Conservation (phyloP, 2,329 filamentous ascomycete species). For the Epichloe sylvatica region DNA sequence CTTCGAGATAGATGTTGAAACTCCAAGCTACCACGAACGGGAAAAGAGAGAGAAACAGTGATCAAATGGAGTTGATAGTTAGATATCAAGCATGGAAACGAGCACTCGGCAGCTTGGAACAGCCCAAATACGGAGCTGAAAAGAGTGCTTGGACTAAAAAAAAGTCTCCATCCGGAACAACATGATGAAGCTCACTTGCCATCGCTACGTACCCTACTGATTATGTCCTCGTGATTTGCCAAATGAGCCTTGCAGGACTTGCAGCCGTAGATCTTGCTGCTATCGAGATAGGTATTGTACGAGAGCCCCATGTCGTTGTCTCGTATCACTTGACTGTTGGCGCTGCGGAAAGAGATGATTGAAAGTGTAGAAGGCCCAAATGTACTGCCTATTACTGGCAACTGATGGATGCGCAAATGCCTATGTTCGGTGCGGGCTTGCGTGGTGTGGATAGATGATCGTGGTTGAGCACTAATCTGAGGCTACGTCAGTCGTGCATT, state of each 20-base stretch:
- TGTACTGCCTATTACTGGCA: neutral
- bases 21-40: neutral
- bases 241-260: constrained; percentile 93
- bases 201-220: constrained; percentile 57
- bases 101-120: neutral
- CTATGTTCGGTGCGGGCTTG: neutral
- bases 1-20: too few relatives aligned
- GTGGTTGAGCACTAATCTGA: neutral
- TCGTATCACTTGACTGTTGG: neutral
- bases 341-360: neutral
- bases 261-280: constrained; percentile 80
- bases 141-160: neutral
- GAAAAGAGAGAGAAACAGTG: neutral
- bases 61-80: neutral
- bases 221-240: constrained; percentile 89
- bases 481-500: neutral
- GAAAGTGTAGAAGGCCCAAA: neutral
- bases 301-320: constrained; percentile 57
- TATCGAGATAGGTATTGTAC: constrained; percentile 84
- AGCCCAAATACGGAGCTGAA: neutral
- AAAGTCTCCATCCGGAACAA: neutral
- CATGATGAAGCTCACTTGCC: neutral
- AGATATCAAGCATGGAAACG: neutral
- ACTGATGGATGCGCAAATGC: neutral
- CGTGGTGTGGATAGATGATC: neutral